phyloP scores from a whole-genome alignment of 2,329 filamentous ascomycete genomes.

The Xylariaceae sp. region DNA sequence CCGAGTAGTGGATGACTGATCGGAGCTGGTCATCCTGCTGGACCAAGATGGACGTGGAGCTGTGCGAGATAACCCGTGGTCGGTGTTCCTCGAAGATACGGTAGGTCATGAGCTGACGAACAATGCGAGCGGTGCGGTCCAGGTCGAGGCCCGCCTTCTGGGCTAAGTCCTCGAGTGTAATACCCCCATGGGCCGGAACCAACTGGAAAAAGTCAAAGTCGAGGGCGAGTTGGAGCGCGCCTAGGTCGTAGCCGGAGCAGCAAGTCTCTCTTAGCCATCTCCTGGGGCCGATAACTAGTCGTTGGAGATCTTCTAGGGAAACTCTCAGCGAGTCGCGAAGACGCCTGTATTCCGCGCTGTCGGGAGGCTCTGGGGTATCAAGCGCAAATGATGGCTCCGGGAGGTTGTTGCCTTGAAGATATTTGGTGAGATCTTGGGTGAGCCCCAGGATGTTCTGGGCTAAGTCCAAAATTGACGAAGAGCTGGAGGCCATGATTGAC shows the following conservation, averaged over 20 bases:
- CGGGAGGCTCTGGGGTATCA: neutral
- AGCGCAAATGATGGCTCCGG: neutral
- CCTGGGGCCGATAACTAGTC: constrained; percentile 3
- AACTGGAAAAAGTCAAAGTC: constrained; percentile 28
- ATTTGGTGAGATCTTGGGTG: neutral
- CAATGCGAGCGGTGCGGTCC: constrained; percentile 21
- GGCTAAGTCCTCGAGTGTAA: constrained; percentile 22
- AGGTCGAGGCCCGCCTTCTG: constrained; percentile 20
- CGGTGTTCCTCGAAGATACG: constrained; percentile 23
- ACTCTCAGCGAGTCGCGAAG: neutral
- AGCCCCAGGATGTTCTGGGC: neutral
- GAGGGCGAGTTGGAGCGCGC: constrained; percentile 15
- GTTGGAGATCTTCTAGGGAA: constrained; percentile 2
- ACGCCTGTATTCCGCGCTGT: neutral
- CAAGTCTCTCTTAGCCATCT: neutral
- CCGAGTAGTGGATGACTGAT: constrained; percentile 17
- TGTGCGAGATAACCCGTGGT: constrained; percentile 22
- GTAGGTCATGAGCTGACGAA: constrained; percentile 24
- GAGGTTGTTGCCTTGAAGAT: neutral
- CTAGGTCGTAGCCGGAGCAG: constrained; percentile 1
- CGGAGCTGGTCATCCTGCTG: constrained; percentile 19
- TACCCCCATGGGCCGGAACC: constrained; percentile 18
- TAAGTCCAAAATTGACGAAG: neutral
- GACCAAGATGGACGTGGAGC: constrained; percentile 8
- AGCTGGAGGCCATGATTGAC: neutral